Base-by-base conservation (phyloP, 78 protist genomes). In the Parvularia atlantis region DNA sequence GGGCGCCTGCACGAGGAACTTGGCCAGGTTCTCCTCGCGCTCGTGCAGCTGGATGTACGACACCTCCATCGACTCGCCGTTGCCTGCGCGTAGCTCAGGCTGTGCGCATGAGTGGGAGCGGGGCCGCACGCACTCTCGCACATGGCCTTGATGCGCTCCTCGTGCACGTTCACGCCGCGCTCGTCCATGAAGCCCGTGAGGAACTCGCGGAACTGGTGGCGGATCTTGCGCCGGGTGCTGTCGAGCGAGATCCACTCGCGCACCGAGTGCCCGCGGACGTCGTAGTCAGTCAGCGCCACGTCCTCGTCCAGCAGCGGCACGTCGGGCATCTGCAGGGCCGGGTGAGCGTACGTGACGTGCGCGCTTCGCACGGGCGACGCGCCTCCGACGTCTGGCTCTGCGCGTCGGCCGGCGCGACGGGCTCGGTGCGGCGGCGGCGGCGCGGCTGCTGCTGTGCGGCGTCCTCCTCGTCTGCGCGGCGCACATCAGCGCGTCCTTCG, bases 1-100 rank as follows among this genome's bases (percentile, higher is more conserved):
- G 0, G 98, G 99, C 16, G 75, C 85, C 30, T 93, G 95, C 7
- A 88, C 93, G 3, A 92, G 67, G 89, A 83, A 91, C 33, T 82
- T 30, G 40, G 86, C 89, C 24, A 93, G 75, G 33, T 48, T 43
- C 5, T 78, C 76, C 24, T 28, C 33, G 1, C 41, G 66, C 2
- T 28, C 31, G 10, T 28, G 0, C 11, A 88, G 59, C 58, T 89
- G 80, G 6, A 53, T 43, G 56, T 75, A 93, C 52, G 41, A 48
- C 20, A 93, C 81, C 13, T 76, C 78, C 13, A 91, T 36, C 28
- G 48, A 40, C 11, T 24, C 28, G 28, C 33, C 68, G 44, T 41
- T 59, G 85, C 59, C 76, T 9, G n/a, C 28, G 5, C 54, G 0
- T 54, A 53, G 56, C 26, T 36, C 31, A 1, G 74, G 33, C 44